phyloP scores from a whole-genome alignment of 495 filamentous ascomycete species.

The Aspergillus sclerotioniger region DNA sequence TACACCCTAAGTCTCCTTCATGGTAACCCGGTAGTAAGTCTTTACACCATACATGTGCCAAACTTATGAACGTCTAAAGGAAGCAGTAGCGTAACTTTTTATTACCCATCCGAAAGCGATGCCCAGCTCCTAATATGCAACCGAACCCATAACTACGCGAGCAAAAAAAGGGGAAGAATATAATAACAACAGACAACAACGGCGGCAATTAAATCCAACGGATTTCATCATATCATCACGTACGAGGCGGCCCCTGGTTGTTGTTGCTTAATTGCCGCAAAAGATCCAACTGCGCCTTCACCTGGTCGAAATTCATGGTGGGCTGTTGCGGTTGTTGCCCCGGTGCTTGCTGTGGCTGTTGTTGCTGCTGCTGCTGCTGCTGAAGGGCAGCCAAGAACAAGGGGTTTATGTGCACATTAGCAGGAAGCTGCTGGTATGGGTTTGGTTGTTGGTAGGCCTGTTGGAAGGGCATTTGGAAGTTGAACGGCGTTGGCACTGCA shows the following conservation, averaged over 20 bases:
- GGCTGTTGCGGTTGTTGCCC: conserved; percentile 40
- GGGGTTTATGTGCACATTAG: conserved; percentile 65
- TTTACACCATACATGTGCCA: conserved; percentile 1
- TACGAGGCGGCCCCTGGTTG: conserved; percentile 34
- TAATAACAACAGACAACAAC: conserved; percentile 10
- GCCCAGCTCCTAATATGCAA: conserved; percentile 29
- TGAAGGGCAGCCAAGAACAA: conserved; percentile 56
- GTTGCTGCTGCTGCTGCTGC: conserved; percentile 37
- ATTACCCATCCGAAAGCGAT: conserved; percentile 1
- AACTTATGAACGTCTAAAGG: background rate
- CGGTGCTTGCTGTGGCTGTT: conserved; percentile 31
- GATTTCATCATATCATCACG: conserved; percentile 22
- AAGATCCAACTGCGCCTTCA: conserved; percentile 49
- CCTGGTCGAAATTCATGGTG: conserved; percentile 41
- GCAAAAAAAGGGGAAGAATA: conserved; percentile 7
- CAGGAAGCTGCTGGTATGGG: conserved; percentile 36
- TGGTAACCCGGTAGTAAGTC: background rate
- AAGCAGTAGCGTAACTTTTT: background rate
- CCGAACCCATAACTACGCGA: conserved; percentile 15
- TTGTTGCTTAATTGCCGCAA: conserved; percentile 40
- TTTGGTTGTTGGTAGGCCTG: conserved; percentile 37
- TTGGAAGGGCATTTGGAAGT: conserved; percentile 42
- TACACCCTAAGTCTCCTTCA: background rate
- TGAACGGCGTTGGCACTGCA: conserved; percentile 31
- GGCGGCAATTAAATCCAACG: conserved; percentile 10